Evolutionary conservation across 106 monocot species (phyloP).

Genomic region (Acorus calamus): DNA sequence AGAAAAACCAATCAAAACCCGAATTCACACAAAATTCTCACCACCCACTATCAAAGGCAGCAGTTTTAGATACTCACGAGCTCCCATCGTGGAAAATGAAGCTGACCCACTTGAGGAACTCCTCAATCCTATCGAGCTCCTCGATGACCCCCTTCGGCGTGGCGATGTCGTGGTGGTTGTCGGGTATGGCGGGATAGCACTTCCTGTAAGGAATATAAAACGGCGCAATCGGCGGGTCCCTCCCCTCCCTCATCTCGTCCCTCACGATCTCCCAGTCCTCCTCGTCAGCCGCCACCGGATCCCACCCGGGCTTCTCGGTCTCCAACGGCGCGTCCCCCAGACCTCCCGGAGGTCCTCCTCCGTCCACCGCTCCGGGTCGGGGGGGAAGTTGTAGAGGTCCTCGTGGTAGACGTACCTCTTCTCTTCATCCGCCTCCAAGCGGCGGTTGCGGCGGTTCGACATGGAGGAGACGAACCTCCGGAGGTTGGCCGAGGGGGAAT

Average conservation of each 20-base stretch:
- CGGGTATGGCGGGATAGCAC: conserved; percentile 53
- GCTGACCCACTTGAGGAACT: conserved; percentile 80
- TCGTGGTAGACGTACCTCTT: conserved; percentile 25
- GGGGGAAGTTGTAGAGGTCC: conserved; percentile 74
- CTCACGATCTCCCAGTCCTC: conserved; percentile 55
- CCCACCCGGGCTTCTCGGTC: conserved; percentile 56
- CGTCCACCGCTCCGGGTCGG: conserved; percentile 62
- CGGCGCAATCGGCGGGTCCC: conserved; percentile 49
- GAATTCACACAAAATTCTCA: too few relatives aligned
- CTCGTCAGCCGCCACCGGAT: conserved; percentile 54
- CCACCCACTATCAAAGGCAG: neutral
- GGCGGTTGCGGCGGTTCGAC: conserved; percentile 22
- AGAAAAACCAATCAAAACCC: too few relatives aligned
- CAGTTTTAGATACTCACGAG: conserved; percentile 31
- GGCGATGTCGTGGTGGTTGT: conserved; percentile 63
- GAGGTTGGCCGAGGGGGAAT: conserved; percentile 41
- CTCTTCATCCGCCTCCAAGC: conserved; percentile 33
- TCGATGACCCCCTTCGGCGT: conserved; percentile 67
- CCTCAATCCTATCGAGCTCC: conserved; percentile 81
- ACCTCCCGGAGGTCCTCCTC: conserved; percentile 69
- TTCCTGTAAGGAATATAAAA: conserved; percentile 67
- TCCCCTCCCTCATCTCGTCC: conserved; percentile 26
- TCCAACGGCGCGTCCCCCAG: conserved; percentile 62
- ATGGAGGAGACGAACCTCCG: conserved; percentile 38
- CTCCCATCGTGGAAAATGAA: conserved; percentile 58